phyloP scores from a whole-genome alignment of 1,284 basidiomycete genomes.

The Ustilago loliicola region DNA sequence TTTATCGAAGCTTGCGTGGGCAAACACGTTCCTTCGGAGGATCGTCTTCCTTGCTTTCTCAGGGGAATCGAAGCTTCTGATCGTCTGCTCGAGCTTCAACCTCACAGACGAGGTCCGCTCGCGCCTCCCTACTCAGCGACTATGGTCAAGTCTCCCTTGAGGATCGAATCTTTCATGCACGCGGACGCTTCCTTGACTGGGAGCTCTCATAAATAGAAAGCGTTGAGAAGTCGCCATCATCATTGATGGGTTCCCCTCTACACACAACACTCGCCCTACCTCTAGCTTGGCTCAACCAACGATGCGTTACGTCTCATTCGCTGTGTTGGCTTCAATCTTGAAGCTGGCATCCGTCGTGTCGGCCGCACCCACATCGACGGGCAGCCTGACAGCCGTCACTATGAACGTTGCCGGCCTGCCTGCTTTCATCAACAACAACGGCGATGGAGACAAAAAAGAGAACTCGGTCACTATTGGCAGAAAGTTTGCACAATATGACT shows the following conservation, averaged over 20 bases:
- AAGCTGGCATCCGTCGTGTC: constrained; percentile 12
- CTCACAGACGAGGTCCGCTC: no score
- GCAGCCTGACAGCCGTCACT: constrained; percentile 25
- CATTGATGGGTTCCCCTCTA: no score
- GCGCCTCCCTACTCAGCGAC: no score
- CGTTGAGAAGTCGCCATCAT: no score
- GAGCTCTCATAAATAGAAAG: no score
- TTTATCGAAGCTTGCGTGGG: neutral
- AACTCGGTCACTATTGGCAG: constrained; percentile 27
- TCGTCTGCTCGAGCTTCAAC: no score
- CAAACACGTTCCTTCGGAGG: neutral
- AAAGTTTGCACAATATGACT: constrained; percentile 23
- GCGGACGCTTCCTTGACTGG: no score
- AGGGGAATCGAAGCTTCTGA: neutral
- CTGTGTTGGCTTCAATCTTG: constrained; percentile 10
- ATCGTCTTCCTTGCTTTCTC: constrained; percentile 9
- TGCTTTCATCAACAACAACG: constrained; percentile 23
- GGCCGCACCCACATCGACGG: constrained; percentile 7
- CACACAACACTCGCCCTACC: no score
- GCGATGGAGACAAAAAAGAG: constrained; percentile 23
- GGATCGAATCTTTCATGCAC: no score
- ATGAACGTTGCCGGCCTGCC: constrained; percentile 36
- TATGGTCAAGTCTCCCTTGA: no score
- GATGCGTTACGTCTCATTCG: neutral
- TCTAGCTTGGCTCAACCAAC: no score